Conservation (phyloP, 306 rosid species). For the Quercus aquifolioides region DNA sequence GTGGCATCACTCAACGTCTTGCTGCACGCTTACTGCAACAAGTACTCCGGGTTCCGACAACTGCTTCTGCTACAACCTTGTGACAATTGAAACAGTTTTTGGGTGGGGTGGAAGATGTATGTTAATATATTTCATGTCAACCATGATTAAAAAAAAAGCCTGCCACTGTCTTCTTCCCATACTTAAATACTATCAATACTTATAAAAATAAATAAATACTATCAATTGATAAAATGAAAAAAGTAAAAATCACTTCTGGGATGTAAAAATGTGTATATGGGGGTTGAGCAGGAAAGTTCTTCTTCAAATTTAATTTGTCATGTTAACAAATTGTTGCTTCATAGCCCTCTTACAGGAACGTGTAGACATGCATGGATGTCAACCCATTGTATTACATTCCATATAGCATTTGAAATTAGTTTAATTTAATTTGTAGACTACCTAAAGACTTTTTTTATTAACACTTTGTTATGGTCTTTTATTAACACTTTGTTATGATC, state of each 20-base stretch:
- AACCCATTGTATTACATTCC: background rate
- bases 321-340: background rate
- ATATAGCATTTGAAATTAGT: background rate
- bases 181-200: background rate
- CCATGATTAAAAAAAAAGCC: background rate
- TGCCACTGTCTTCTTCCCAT: background rate
- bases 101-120: background rate
- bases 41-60: slow-evolving; percentile 57
- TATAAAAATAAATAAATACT: too few relatives aligned
- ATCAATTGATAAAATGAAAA: background rate
- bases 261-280: background rate
- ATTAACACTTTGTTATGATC: too few relatives aligned
- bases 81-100: slow-evolving; percentile 21
- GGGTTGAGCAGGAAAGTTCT: background rate
- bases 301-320: background rate
- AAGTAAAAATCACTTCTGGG: background rate
- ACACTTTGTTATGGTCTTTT: background rate
- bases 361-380: background rate
- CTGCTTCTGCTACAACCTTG: slow-evolving; percentile 40
- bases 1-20: slow-evolving; percentile 85
- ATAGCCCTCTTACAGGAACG: background rate
- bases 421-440: background rate
- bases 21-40: slow-evolving; percentile 89
- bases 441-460: background rate
- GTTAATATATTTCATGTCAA: background rate